Conservation (phyloP, 805 yeast species). For the Kregervanrija delftensis region DNA sequence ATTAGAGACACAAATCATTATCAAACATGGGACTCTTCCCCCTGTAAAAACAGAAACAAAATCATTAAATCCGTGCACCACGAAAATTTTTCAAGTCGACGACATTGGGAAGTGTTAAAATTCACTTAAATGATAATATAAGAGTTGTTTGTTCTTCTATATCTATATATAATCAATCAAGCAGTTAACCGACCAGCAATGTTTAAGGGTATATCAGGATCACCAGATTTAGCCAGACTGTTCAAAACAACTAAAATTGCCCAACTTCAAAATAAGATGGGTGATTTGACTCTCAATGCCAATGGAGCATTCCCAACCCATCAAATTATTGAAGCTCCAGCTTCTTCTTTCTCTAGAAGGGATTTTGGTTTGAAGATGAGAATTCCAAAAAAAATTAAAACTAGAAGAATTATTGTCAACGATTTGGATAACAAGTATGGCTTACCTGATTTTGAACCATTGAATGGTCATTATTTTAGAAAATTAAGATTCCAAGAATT, state of each 20-base stretch:
- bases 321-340: constrained; percentile 66
- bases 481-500: constrained; percentile 63
- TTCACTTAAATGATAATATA: not conserved
- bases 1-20: too few relatives aligned
- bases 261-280: constrained; percentile 26
- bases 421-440: constrained; percentile 61
- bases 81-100: not conserved
- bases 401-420: constrained; percentile 54
- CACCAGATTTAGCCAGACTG: constrained; percentile 23
- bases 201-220: constrained; percentile 17
- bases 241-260: constrained; percentile 27
- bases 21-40: not conserved
- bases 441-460: constrained; percentile 65
- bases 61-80: not conserved
- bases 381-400: constrained; percentile 54
- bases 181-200: constrained; percentile 2
- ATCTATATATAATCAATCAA: not conserved
- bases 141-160: not conserved
- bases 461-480: constrained; percentile 52
- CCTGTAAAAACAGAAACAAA: not conserved
- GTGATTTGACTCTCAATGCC: constrained; percentile 19
- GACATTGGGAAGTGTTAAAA: not conserved
- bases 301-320: constrained; percentile 49
- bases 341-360: constrained; percentile 54
- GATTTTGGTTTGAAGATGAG: constrained; percentile 74